A percentile compares a stretch with the other conserved stretches of the same genome.
Evolutionary conservation across 2,329 filamentous ascomycete species (phyloP).

Genomic region (Zymoseptoria brevis): DNA sequence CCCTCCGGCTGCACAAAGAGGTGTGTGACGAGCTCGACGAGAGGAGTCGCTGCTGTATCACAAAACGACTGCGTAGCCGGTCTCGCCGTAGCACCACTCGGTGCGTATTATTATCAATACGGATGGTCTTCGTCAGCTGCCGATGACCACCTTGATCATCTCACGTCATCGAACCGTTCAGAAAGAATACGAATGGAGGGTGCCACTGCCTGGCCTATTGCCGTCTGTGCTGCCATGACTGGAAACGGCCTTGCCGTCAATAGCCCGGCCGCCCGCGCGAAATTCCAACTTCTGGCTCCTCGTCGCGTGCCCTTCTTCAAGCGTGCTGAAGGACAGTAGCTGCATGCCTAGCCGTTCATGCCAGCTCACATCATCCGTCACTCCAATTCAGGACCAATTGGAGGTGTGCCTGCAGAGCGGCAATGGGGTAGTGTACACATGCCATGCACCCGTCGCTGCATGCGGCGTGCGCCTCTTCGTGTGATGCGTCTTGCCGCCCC

Average conservation of each 20-base stretch:
- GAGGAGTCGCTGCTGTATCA: background rate
- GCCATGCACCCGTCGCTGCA: background rate
- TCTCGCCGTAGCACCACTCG: background rate
- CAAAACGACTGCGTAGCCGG: background rate
- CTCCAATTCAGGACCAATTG: background rate
- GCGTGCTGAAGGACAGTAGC: background rate
- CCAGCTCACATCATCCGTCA: background rate
- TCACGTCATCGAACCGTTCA: background rate
- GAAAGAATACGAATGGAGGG: background rate
- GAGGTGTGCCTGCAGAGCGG: background rate
- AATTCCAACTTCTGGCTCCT: background rate
- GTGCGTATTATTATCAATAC: background rate
- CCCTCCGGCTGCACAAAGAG: background rate
- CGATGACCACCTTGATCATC: background rate
- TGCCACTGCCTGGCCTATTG: background rate
- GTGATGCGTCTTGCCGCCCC: background rate
- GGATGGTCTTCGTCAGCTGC: background rate
- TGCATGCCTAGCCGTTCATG: background rate
- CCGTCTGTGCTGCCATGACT: background rate
- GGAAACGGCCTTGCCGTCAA: background rate
- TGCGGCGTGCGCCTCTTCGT: background rate
- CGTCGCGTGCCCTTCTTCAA: background rate
- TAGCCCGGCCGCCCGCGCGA: background rate
- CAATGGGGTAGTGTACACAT: background rate
- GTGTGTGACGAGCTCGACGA: background rate